Percentiles rank a stretch among this genome's conserved stretches.
Evolutionary conservation across 2,329 filamentous ascomycete genomes (phyloP).

Genomic region (Botrytis elliptica): DNA sequence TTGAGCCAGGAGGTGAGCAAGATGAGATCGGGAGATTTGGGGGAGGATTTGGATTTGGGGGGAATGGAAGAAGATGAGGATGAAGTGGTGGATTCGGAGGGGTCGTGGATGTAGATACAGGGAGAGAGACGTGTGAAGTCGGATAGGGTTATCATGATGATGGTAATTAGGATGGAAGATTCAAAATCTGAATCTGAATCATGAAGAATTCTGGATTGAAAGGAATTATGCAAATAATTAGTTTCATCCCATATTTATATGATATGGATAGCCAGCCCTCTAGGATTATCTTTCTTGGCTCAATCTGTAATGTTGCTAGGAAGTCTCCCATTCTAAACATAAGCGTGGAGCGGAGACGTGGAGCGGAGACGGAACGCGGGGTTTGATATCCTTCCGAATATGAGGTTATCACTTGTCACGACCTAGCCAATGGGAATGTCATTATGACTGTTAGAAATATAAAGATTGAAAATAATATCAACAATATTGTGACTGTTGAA

Average conservation of each 20-base stretch:
- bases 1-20: conserved; percentile 51
- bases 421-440: not conserved
- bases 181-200: not conserved
- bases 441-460: not conserved
- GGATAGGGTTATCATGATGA: not conserved
- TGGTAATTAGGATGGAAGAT: not conserved
- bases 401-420: not conserved
- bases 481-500: not conserved
- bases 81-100: conserved; percentile 42
- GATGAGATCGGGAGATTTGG: conserved; percentile 41
- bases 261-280: not conserved
- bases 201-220: not conserved
- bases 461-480: not conserved
- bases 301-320: not conserved
- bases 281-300: not conserved
- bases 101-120: conserved; percentile 37
- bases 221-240: not conserved
- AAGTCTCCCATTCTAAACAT: not conserved
- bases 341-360: not conserved
- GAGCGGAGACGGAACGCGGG: not conserved
- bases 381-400: not conserved
- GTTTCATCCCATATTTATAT: not conserved
- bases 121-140: not conserved
- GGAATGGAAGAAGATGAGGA: not conserved
- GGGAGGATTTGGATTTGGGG: not conserved